Evolutionary conservation across 495 filamentous ascomycete species (phyloP).

Genomic region (Xylaria castorea): DNA sequence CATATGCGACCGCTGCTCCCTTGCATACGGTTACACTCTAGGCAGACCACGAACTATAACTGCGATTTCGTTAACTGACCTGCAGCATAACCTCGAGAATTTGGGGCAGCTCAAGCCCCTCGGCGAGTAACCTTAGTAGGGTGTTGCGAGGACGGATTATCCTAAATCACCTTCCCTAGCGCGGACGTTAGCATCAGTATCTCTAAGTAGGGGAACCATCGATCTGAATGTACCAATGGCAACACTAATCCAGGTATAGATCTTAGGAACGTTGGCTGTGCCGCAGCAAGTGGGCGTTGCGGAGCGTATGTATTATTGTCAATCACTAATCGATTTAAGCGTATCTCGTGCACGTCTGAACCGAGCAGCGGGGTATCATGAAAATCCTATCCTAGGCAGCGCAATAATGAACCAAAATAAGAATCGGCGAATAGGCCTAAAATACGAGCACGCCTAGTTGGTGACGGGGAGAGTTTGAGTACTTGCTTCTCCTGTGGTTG

Average conservation of each 20-base stretch:
- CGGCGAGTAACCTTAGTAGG: background rate
- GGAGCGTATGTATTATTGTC: conserved; percentile 6
- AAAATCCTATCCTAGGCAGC: background rate
- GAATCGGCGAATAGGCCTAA: background rate
- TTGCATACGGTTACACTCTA: conserved; percentile 6
- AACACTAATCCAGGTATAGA: background rate
- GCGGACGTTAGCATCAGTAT: background rate
- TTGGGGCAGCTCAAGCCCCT: background rate
- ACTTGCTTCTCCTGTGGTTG: background rate
- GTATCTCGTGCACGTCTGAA: background rate
- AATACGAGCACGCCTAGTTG: background rate
- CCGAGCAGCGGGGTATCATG: background rate
- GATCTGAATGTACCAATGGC: conserved; percentile 2
- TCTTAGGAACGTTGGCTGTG: conserved; percentile 13
- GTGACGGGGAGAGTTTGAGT: background rate
- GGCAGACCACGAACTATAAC: conserved; percentile 2
- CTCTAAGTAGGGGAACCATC: background rate
- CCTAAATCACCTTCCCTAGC: background rate
- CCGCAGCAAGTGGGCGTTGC: conserved; percentile 6
- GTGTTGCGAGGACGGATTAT: background rate
- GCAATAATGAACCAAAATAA: background rate
- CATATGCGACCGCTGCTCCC: background rate
- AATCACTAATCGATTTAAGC: conserved; percentile 2
- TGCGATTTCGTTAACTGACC: background rate
- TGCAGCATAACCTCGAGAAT: background rate